Base-by-base conservation (phyloP, 73 alveolate genomes). In the Uronychia binucleata region DNA sequence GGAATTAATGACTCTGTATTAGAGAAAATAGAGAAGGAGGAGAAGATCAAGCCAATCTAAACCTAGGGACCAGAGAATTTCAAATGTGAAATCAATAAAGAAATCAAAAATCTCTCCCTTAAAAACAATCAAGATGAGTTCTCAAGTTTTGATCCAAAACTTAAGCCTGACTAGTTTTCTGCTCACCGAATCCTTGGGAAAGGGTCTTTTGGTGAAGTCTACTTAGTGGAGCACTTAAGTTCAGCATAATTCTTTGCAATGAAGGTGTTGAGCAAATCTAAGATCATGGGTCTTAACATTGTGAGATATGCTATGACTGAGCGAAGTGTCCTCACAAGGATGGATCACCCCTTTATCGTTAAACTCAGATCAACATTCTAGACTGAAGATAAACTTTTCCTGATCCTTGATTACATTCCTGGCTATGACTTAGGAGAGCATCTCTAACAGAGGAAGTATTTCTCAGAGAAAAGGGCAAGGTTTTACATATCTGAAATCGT, bases 331-430 rank as follows among this genome's bases (percentile, higher is more conserved):
- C 83, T 83, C 34, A 27, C 25, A 19, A 76, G 33, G 34, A 33
- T 83, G 35, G 58, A 34, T 25, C 74, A 89, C 59, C 97, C 97
- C 33, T 92, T 88, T 75, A 85, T 92, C 33, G 81, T 92, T n/a
- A 83, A 88, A 79, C 74, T 92, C 35, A 93, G 88, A 77, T 92
- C 87, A 83, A 81, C 97, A 0, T 92, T 92, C 86, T 94, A 92
- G 57, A 96, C n/a, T n/a, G n/a, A n/a, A n/a, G n/a, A n/a, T n/a
- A n/a, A n/a, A n/a, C n/a, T 93, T 28, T 93, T 85, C 78, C 35
- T 93, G 82, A 81, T 92, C 0, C 87, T 85, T 28, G 95, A 92
- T 75, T 88, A 74, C 76, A 91, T 95, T 79, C 86, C 91, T 30
- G 76, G 95, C 74, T 95, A 95, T 34, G 95, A 93, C 75, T 77